Evolutionary conservation across 805 yeast species (phyloP).

Genomic region (Starmerella potacharoeniae): DNA sequence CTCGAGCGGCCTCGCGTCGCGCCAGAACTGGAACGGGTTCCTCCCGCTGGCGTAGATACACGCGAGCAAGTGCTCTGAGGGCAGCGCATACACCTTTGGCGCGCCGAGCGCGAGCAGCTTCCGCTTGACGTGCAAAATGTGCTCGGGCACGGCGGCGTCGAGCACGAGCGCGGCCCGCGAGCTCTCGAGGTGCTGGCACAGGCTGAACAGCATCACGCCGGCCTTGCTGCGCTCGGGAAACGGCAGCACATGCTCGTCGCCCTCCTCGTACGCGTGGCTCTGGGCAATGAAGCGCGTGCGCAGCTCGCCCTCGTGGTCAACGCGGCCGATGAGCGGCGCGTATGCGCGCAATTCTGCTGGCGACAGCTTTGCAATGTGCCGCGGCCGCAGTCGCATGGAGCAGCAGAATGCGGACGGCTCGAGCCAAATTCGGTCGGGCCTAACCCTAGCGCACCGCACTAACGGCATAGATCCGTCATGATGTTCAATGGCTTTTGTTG

Average conservation of each 20-base stretch:
- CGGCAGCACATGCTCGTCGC: conserved; percentile 21
- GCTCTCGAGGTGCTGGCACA: conserved; percentile 6
- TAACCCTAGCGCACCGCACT: not conserved
- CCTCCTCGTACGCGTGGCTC: conserved; percentile 10
- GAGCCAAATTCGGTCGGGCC: not conserved
- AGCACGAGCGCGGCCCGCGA: conserved; percentile 7
- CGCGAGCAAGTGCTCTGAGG: conserved; percentile 12
- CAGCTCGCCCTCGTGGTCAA: not conserved
- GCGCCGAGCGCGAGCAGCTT: conserved; percentile 13
- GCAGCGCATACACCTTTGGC: conserved; percentile 4
- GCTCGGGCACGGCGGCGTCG: not conserved
- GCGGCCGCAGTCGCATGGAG: conserved; percentile 12
- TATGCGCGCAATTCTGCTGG: conserved; percentile 12
- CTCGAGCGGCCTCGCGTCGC: conserved; percentile 4
- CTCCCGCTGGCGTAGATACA: conserved; percentile 6
- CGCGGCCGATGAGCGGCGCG: conserved; percentile 8
- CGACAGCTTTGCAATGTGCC: conserved; percentile 11
- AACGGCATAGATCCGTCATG: too few species aligned
- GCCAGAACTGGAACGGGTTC: conserved; percentile 16
- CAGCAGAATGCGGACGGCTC: not conserved
- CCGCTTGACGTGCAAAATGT: conserved; percentile 5
- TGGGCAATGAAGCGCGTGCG: conserved; percentile 10
- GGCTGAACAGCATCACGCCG: conserved; percentile 16
- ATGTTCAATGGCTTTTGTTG: too few species aligned
- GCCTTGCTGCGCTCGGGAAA: conserved; percentile 18